Conservation (phyloP, 2,329 filamentous ascomycete genomes). For the Venturia oleaginea region DNA sequence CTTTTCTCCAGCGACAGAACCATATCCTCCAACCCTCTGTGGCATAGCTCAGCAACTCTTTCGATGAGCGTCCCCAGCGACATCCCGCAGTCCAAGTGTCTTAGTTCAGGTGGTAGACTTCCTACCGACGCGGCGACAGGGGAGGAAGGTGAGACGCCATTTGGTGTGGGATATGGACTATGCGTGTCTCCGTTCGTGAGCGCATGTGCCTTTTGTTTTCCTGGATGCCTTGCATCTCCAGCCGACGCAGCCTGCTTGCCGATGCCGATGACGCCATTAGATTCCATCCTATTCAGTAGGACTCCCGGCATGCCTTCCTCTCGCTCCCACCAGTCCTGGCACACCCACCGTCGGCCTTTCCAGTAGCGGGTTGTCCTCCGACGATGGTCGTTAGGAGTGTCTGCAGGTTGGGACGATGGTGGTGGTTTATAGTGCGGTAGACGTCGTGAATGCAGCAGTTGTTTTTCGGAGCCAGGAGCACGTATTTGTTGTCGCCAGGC, state of each 20-base stretch:
- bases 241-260: constrained; percentile 16
- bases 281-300: constrained; percentile 34
- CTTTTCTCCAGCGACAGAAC: constrained; percentile 63
- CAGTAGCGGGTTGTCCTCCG: not conserved
- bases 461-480: not conserved
- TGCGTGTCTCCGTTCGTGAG: constrained; percentile 11
- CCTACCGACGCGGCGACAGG: not conserved
- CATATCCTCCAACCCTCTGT: constrained; percentile 64
- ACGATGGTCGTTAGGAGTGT: not conserved
- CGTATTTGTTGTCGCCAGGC: not conserved
- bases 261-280: constrained; percentile 31
- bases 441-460: not conserved
- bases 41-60: constrained; percentile 73
- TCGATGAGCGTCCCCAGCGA: constrained; percentile 66
- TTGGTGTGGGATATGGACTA: constrained; percentile 9
- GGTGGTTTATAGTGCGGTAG: not conserved
- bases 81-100: constrained; percentile 67
- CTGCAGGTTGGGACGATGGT: not conserved
- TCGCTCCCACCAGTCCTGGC: not conserved
- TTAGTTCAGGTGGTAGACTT: constrained; percentile 42
- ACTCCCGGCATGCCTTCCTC: constrained; percentile 38
- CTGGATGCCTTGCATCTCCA: not conserved
- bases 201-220: not conserved
- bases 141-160: constrained; percentile 3
- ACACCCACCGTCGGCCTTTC: constrained; percentile 17